These are phyloP conservation scores for Trypanosoma cruzi DNA, from an alignment of 208 protist genomes.

Conservation along the genomic window DNA sequence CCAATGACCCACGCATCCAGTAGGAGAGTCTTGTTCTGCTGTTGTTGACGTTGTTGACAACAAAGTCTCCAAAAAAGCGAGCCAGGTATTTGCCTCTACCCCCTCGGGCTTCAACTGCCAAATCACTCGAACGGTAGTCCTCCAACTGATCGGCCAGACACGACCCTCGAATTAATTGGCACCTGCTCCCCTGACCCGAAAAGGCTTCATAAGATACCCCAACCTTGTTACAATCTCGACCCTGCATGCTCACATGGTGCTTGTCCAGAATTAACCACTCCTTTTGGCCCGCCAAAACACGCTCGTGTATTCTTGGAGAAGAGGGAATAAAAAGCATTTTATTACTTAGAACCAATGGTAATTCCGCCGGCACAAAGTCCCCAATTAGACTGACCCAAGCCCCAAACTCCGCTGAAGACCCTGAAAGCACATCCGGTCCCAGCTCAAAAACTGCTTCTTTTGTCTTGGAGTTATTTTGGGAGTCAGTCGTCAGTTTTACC, in stretches of 20 bases:
- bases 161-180: conserved; percentile 52
- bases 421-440: conserved; percentile 42
- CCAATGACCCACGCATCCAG: conserved; percentile 32
- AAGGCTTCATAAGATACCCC: conserved; percentile 92
- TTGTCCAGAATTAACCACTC: conserved; percentile 85
- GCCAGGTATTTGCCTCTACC: conserved; percentile 61
- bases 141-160: conserved; percentile 87
- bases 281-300: conserved; percentile 42
- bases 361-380: conserved; percentile 54
- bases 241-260: conserved; percentile 65
- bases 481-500: conserved; percentile 43
- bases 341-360: conserved; percentile 54
- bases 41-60: background rate
- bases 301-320: conserved; percentile 34
- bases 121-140: conserved; percentile 65
- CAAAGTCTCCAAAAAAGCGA: conserved; percentile 42
- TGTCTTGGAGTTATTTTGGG: background rate
- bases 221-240: conserved; percentile 87
- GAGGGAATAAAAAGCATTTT: conserved; percentile 81
- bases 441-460: conserved; percentile 42
- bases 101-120: conserved; percentile 40
- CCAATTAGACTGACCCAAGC: conserved; percentile 70
- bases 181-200: conserved; percentile 65
- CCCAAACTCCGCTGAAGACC: conserved; percentile 36
- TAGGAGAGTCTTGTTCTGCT: conserved; percentile 61